phyloP scores from a whole-genome alignment of 2,329 filamentous ascomycete species.

The Phyllachora maydis region DNA sequence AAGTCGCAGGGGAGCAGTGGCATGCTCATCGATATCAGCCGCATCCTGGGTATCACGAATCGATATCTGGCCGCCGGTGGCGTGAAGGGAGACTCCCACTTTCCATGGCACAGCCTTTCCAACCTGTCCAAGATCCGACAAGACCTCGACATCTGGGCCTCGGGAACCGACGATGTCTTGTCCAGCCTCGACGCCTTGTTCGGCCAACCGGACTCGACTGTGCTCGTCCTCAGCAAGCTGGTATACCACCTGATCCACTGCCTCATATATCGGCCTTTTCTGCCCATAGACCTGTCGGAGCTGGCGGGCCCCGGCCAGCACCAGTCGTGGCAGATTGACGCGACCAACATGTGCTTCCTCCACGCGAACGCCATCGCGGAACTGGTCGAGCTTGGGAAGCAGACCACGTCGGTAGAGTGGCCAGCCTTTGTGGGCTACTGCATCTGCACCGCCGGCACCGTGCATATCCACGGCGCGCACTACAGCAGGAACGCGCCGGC shows the following conservation, averaged over 20 bases:
- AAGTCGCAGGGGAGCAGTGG: slow-evolving; percentile 56
- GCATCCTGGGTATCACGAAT: slow-evolving; percentile 67
- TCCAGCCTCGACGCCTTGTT: slow-evolving; percentile 57
- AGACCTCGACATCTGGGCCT: slow-evolving; percentile 69
- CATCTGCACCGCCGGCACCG: slow-evolving; percentile 68
- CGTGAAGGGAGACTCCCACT: slow-evolving; percentile 76
- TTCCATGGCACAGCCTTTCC: slow-evolving; percentile 75
- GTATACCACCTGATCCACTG: slow-evolving; percentile 79
- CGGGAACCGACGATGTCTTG: slow-evolving; percentile 62
- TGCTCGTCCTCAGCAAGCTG: slow-evolving; percentile 63
- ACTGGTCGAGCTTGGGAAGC: slow-evolving; percentile 58
- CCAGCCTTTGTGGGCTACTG: slow-evolving; percentile 75
- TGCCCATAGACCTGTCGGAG: slow-evolving; percentile 68
- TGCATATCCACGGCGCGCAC: slow-evolving; percentile 71
- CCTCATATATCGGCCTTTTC: slow-evolving; percentile 68
- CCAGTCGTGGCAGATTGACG: slow-evolving; percentile 83
- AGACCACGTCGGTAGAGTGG: slow-evolving; percentile 60
- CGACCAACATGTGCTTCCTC: slow-evolving; percentile 68
- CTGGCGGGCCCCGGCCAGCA: slow-evolving; percentile 64
- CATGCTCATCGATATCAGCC: slow-evolving; percentile 68
- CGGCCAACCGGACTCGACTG: slow-evolving; percentile 57
- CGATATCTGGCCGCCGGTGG: slow-evolving; percentile 69
- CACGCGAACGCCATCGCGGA: slow-evolving; percentile 80
- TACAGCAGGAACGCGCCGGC: slow-evolving; percentile 43
- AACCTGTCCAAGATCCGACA: slow-evolving; percentile 72